A percentile compares a stretch with the other conserved stretches of the same genome.
These are phyloP conservation scores for Mucor plumbeus DNA, from an alignment of 371 early-diverging fungal genomes.

Conservation along the genomic window DNA sequence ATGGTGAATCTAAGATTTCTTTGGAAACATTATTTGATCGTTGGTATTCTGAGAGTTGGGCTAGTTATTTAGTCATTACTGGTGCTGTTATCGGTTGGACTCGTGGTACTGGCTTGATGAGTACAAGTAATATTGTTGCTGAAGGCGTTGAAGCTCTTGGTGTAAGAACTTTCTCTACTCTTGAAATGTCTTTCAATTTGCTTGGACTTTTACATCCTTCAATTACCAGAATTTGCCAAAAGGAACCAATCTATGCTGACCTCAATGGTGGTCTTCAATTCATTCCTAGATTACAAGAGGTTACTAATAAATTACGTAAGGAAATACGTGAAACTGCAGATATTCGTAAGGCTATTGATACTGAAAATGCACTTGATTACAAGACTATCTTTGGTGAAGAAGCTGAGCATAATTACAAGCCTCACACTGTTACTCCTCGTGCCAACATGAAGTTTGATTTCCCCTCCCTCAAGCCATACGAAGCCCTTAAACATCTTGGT, in stretches of 20 bases:
- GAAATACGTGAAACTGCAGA: conserved; percentile 84
- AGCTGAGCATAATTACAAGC: conserved; percentile 78
- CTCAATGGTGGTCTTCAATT: conserved; percentile 91
- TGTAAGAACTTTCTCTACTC: conserved; percentile 91
- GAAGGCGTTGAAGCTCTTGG: conserved; percentile 91
- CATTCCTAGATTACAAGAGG: conserved; percentile 79
- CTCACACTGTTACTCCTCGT: conserved; percentile 80
- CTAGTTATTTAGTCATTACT: conserved; percentile 83
- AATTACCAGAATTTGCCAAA: conserved; percentile 78
- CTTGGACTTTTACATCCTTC: conserved; percentile 89
- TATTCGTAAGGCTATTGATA: conserved; percentile 83
- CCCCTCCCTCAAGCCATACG: conserved; percentile 76
- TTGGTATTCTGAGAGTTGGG: conserved; percentile 94
- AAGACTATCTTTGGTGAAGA: conserved; percentile 77
- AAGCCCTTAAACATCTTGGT: conserved; percentile 69
- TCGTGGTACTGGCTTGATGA: conserved; percentile 96
- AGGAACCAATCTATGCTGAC: conserved; percentile 92
- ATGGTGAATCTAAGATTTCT: conserved; percentile 94
- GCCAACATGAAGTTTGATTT: conserved; percentile 95
- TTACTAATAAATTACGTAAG: conserved; percentile 75
- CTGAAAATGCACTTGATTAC: conserved; percentile 80
- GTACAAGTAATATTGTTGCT: conserved; percentile 89
- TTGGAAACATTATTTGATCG: conserved; percentile 92
- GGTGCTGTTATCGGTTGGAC: conserved; percentile 99
- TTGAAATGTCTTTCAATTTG: conserved; percentile 96